Evolutionary conservation across 192 early-diverging fungal species (phyloP).

Genomic region (Backusella mclennaniae): DNA sequence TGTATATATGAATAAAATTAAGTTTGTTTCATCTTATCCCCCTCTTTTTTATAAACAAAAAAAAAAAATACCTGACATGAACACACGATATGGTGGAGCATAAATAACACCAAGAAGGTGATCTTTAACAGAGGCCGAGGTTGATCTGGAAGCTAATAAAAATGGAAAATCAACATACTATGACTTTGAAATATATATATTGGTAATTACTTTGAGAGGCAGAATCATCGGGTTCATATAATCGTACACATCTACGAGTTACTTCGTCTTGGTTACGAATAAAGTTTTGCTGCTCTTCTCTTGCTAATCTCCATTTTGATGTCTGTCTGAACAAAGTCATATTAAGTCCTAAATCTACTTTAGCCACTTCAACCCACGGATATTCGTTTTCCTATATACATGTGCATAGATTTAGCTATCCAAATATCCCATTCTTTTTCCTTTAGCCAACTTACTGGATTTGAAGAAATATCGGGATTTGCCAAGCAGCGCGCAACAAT

Average conservation of each 20-base stretch:
- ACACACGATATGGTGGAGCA: conserved; percentile 47
- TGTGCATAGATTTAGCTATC: neutral
- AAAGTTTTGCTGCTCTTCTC: conserved; percentile 56
- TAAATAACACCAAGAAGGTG: conserved; percentile 51
- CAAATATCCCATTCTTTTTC: neutral
- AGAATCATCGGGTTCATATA: conserved; percentile 46
- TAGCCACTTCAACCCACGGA: conserved; percentile 70
- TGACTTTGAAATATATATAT: neutral
- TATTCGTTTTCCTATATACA: conserved; percentile 15
- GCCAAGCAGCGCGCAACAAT: conserved; percentile 55
- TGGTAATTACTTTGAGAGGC: conserved; percentile 6
- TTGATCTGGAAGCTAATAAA: conserved; percentile 12
- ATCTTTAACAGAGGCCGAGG: conserved; percentile 27
- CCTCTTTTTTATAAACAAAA: neutral
- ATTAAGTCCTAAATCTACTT: conserved; percentile 52
- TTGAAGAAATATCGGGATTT: conserved; percentile 19
- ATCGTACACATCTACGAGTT: conserved; percentile 56
- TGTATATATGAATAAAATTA: neutral
- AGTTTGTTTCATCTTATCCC: neutral
- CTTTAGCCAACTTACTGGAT: neutral
- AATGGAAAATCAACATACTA: neutral
- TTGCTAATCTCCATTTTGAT: conserved; percentile 45
- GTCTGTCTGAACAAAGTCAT: conserved; percentile 55
- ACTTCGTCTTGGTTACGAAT: conserved; percentile 59
- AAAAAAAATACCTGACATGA: conserved; percentile 32